These are phyloP conservation scores for Agrostemma githago DNA, from an alignment of 148 eudicot species.

Conservation along the genomic window DNA sequence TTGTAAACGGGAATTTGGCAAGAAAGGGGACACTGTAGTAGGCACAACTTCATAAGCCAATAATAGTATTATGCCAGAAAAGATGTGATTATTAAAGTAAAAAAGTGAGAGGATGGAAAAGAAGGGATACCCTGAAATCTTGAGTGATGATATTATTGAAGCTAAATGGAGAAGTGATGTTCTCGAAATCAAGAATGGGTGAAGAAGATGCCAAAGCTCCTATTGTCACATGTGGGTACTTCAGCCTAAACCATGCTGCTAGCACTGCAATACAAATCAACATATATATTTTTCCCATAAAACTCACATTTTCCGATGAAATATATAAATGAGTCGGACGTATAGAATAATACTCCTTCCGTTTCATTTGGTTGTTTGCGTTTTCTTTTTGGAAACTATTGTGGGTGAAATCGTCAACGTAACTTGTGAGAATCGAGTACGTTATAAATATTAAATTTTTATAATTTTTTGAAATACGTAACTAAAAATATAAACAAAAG, in stretches of 20 bases:
- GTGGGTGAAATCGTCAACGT: no score
- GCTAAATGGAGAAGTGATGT: constrained; percentile 60
- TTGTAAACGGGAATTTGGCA: no score
- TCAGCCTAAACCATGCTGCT: constrained; percentile 91
- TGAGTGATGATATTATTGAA: constrained; percentile 63
- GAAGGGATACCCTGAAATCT: constrained; percentile 55
- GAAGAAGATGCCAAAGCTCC: constrained; percentile 94
- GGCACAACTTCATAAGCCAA: no score
- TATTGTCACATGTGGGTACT: constrained; percentile 81
- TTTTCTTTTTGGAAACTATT: no score
- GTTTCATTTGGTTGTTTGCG: no score
- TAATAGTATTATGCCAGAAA: no score
- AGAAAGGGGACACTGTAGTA: no score
- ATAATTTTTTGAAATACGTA: no score
- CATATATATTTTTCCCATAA: neutral
- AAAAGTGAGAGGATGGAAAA: constrained; percentile 10
- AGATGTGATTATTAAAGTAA: neutral
- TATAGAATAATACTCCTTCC: no score
- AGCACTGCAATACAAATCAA: constrained; percentile 43
- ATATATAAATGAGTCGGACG: neutral
- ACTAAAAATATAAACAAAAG: no score
- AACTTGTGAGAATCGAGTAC: no score
- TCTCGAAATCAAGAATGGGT: constrained; percentile 77
- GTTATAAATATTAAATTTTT: no score
- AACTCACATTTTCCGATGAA: constrained; percentile 13